A percentile compares a stretch with the other conserved stretches of the same genome.
Evolutionary conservation across 2,329 filamentous ascomycete species (phyloP).

Genomic region (Fusarium longipes): DNA sequence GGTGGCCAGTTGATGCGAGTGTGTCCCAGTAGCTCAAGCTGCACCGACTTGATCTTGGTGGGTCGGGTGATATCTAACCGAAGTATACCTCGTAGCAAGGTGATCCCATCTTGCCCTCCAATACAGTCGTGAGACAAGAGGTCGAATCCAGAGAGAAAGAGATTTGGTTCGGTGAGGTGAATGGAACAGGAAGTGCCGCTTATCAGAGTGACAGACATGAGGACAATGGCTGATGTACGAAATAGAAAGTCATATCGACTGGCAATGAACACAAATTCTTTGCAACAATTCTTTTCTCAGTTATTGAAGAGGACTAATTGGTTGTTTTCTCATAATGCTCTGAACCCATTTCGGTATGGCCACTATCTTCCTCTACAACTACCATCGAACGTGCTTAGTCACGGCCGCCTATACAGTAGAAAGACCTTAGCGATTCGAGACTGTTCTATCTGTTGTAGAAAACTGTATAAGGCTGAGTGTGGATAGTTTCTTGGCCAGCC

Average conservation of each 20-base stretch:
- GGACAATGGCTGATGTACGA: not conserved
- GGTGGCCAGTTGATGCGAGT: not conserved
- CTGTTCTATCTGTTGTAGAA: not conserved
- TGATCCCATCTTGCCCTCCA: not conserved
- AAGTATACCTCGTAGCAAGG: not conserved
- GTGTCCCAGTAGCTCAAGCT: not conserved
- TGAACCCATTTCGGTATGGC: not conserved
- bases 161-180: not conserved
- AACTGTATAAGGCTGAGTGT: not conserved
- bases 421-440: not conserved
- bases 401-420: no score
- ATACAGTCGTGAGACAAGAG: not conserved
- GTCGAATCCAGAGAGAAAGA: not conserved
- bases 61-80: not conserved
- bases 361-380: not conserved
- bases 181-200: not conserved
- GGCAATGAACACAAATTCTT: no score
- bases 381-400: not conserved
- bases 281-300: not conserved
- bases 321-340: not conserved
- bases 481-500: not conserved
- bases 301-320: not conserved
- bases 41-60: not conserved
- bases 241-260: not conserved
- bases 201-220: not conserved